Percentiles rank a stretch among this genome's conserved stretches.
Conservation (phyloP, 345 rosid species). For the Sisymbrium irio region DNA sequence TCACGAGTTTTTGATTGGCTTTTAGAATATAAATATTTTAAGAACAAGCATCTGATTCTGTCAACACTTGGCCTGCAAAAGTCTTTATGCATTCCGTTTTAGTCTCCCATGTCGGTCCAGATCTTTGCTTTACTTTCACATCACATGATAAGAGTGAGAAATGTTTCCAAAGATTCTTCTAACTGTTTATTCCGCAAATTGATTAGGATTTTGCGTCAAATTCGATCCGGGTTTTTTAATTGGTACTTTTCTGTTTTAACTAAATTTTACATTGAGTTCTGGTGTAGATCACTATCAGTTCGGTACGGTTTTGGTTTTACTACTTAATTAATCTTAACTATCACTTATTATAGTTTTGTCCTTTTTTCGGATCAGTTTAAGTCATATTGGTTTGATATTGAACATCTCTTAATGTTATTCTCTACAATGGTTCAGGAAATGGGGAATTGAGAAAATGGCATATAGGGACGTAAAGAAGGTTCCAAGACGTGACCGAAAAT, state of each 20-base stretch:
- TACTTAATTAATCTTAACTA: neutral
- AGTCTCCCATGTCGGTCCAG: conserved; percentile 27
- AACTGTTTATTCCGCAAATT: neutral
- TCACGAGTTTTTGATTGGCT: conserved; percentile 20
- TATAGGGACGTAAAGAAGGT: conserved; percentile 73
- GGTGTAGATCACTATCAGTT: neutral
- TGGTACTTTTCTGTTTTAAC: neutral
- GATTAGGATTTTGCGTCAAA: neutral
- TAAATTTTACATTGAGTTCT: neutral
- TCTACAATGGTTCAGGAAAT: conserved; percentile 46
- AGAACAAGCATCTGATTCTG: conserved; percentile 25
- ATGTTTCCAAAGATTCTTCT: neutral
- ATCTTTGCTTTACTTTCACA: conserved; percentile 22
- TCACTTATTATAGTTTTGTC: neutral
- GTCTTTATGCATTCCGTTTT: conserved; percentile 22
- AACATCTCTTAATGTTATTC: neutral
- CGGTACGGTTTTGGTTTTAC: neutral
- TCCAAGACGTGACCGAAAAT: conserved; percentile 74
- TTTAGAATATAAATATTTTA: neutral
- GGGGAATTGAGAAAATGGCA: conserved; percentile 95
- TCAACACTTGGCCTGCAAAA: conserved; percentile 23
- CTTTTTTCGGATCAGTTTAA: neutral
- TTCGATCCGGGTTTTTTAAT: neutral
- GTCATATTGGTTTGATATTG: neutral
- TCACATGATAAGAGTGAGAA: conserved; percentile 10